Base-by-base conservation (phyloP, 1,284 basidiomycete genomes). In the Pyrrhoderma lamaoense region DNA sequence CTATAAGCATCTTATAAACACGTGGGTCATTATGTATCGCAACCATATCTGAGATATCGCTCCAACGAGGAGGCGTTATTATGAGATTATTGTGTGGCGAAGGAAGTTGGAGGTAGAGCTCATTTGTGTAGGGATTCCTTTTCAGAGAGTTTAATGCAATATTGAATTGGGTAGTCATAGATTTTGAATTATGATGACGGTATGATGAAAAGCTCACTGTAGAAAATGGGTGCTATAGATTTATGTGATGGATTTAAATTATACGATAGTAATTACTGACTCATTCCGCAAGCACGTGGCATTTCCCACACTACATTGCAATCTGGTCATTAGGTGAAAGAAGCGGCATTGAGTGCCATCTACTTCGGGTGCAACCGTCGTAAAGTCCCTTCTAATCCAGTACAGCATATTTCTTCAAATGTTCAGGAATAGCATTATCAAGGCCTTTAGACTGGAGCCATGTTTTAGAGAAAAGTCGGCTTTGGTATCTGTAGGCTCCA, bases 401-500 rank as follows among this genome's bases (percentile, higher is more conserved):
- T 25, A 97, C 89, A 61, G 86, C 82, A 65, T 99, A 99, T 66
- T 94, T 91, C 70, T 84, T 85, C 58, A 99, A 68, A 59, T 89
- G 76, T 49, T 80, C 73, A 2, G 96, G 94, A 61, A 99, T 91
- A 19, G 86, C 85, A 36, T 77, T 72, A 52, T 80, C 75, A 45
- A 99, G 74, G 1, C 77, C 82, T 67, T 99, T 99, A 46, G 78
- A 74, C 65, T 87, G 74, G 51, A 99, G 72, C 96, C 96, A 99
- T 60, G 82, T 81, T 65, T 89, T 88, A n/a, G 92, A 96, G 72
- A 98, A 98, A 42, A 99, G 72, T 9, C 96, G 77, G 53, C 89
- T 93, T 72, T 99, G 96, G 65, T 99, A 99, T 61, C 95, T 78
- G 64, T 97, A 95, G 36, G 95, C 95, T 21, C 94, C 94, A 64